Evolutionary conservation across 2,329 filamentous ascomycete species (phyloP).

Genomic region (Claviceps sp.): DNA sequence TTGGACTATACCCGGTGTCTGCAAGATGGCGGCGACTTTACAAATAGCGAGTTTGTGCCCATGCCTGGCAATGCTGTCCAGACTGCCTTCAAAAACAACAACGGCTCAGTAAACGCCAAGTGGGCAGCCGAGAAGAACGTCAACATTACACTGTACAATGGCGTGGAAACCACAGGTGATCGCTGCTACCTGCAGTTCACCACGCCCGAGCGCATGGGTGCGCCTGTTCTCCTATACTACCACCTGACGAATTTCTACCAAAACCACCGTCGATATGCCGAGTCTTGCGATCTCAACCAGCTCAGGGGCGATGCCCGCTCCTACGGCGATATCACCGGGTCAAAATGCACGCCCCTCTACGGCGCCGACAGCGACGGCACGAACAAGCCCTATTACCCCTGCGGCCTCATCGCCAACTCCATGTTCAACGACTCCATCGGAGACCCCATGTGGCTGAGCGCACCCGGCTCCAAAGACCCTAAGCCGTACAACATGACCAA

Average conservation of each 20-base stretch:
- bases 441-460: constrained; percentile 48
- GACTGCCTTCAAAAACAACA: constrained; percentile 56
- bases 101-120: constrained; percentile 23
- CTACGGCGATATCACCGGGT: constrained; percentile 45
- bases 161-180: constrained; percentile 23
- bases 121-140: constrained; percentile 29
- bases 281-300: constrained; percentile 73
- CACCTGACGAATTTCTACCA: constrained; percentile 97
- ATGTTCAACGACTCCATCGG: constrained; percentile 88
- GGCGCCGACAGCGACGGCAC: constrained; percentile 26
- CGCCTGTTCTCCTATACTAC: constrained; percentile 89
- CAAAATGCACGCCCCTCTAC: constrained; percentile 64
- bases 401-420: constrained; percentile 91
- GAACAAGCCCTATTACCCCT: constrained; percentile 77
- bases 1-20: constrained; percentile 83
- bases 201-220: constrained; percentile 63
- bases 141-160: constrained; percentile 27
- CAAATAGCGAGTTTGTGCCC: constrained; percentile 20
- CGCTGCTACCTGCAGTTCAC: constrained; percentile 66
- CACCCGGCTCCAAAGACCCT: constrained; percentile 18
- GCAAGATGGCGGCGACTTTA: constrained; percentile 34
- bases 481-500: constrained; percentile 62
- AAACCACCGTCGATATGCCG: constrained; percentile 92
- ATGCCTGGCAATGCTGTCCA: constrained; percentile 48
- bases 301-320: constrained; percentile 56